Percentiles rank a stretch among this genome's conserved stretches.
Conservation (phyloP, 2,329 filamentous ascomycete species). For the Sporothrix protearum region DNA sequence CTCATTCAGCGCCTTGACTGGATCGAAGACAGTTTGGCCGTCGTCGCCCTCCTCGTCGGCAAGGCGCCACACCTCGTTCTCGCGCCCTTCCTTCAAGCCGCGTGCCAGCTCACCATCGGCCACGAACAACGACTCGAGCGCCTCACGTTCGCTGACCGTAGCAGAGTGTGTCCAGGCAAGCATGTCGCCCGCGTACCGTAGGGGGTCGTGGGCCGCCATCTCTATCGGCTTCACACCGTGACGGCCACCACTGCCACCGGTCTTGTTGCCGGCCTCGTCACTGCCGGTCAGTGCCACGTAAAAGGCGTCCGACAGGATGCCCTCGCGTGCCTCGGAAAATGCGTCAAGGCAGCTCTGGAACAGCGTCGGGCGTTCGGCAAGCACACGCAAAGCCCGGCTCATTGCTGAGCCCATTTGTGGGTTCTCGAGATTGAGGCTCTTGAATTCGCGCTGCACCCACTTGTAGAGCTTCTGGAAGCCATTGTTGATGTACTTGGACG, state of each 20-base stretch:
- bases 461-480: conserved; percentile 95
- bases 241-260: conserved; percentile 38
- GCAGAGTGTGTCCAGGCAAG: conserved; percentile 94
- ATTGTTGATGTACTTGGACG: conserved; percentile 77
- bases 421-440: conserved; percentile 86
- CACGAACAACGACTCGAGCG: conserved; percentile 85
- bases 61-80: conserved; percentile 79
- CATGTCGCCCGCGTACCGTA: conserved; percentile 95
- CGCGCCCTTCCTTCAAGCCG: conserved; percentile 73
- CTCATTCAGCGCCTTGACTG: conserved; percentile 74
- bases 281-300: conserved; percentile 80
- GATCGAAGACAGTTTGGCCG: conserved; percentile 63
- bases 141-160: conserved; percentile 88
- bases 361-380: conserved; percentile 82
- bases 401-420: conserved; percentile 86
- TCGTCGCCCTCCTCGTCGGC: conserved; percentile 56
- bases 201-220: conserved; percentile 82
- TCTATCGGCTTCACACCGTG: conserved; percentile 85
- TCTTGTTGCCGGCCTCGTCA: conserved; percentile 44
- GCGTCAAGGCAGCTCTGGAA: conserved; percentile 93
- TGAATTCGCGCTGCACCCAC: conserved; percentile 94
- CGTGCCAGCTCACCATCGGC: conserved; percentile 85
- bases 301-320: conserved; percentile 83
- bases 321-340: conserved; percentile 85
- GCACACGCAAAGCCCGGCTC: conserved; percentile 74